Evolutionary conservation across 805 yeast species (phyloP).

Genomic region (Starmerella vitae): DNA sequence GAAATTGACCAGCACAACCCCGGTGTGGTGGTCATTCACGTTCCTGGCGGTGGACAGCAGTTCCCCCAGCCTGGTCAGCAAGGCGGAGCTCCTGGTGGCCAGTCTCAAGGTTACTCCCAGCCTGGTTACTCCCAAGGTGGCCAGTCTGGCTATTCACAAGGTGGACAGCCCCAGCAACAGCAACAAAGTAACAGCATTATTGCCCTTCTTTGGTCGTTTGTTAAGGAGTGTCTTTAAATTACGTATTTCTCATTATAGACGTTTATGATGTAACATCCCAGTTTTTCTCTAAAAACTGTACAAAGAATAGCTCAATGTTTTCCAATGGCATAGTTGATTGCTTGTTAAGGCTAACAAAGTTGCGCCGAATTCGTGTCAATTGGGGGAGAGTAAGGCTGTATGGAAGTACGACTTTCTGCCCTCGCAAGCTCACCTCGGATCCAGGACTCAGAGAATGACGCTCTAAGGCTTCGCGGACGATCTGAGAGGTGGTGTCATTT

Average conservation of each 20-base stretch:
- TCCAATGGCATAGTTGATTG: slow-evolving; percentile 59
- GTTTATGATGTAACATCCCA: slow-evolving; percentile 27
- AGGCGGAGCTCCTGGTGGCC: slow-evolving; percentile 2
- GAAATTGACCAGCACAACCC: slow-evolving; percentile 56
- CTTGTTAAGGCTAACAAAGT: slow-evolving; percentile 67
- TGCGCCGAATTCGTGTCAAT: slow-evolving; percentile 69
- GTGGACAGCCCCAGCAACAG: slow-evolving; percentile 16
- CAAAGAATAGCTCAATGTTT: slow-evolving; percentile 58
- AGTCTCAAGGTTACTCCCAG: slow-evolving; percentile 1
- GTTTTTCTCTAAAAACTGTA: slow-evolving; percentile 60
- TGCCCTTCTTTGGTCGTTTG: neutral
- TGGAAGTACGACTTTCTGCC: slow-evolving; percentile 47
- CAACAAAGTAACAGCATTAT: slow-evolving; percentile 3
- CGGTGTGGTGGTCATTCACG: slow-evolving; percentile 67
- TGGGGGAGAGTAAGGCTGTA: slow-evolving; percentile 55
- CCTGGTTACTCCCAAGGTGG: slow-evolving; percentile 20
- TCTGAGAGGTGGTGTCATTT: slow-evolving; percentile 55
- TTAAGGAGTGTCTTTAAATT: neutral
- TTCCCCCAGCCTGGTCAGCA: slow-evolving; percentile 1
- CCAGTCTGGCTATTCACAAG: slow-evolving; percentile 22
- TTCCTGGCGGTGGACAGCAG: slow-evolving; percentile 30
- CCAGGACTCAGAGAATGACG: slow-evolving; percentile 41
- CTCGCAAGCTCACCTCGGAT: slow-evolving; percentile 27
- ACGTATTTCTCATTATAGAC: neutral
- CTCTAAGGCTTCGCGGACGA: slow-evolving; percentile 48